phyloP scores from a whole-genome alignment of 345 rosid genomes.

The Boechera retrofracta region DNA sequence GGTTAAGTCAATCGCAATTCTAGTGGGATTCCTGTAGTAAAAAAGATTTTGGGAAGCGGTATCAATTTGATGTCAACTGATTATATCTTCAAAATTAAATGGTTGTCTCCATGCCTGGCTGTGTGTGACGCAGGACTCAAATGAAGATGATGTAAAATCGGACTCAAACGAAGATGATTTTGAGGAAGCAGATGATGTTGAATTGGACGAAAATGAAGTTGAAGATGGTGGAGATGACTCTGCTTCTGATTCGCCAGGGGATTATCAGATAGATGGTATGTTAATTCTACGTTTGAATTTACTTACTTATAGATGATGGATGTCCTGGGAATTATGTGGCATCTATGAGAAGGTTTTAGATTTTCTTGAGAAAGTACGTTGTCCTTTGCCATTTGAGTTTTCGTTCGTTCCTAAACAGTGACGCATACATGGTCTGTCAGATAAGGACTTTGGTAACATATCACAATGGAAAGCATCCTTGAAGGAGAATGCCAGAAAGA shows the following conservation, averaged over 20 bases:
- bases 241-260: conserved; percentile 56
- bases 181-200: conserved; percentile 18
- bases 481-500: conserved; percentile 62
- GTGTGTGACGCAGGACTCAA: conserved; percentile 54
- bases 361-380: conserved; percentile 16
- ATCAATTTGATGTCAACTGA: conserved; percentile 11
- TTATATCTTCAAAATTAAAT: neutral
- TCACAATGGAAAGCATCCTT: conserved; percentile 86
- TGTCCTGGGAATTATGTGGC: neutral
- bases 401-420: conserved; percentile 33
- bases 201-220: conserved; percentile 37
- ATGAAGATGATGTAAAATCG: conserved; percentile 24
- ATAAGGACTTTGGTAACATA: conserved; percentile 66
- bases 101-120: conserved; percentile 18
- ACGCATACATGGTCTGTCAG: conserved; percentile 37
- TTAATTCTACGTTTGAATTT: conserved; percentile 13
- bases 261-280: conserved; percentile 59
- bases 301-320: neutral
- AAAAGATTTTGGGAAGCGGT: neutral
- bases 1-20: conserved; percentile 8
- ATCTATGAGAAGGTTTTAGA: conserved; percentile 7
- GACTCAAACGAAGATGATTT: conserved; percentile 40
- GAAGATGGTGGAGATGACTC: conserved; percentile 49
- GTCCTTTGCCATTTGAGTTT: conserved; percentile 9
- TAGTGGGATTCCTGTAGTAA: conserved; percentile 6